Base-by-base conservation (phyloP, 352 stramenopile genomes). In the Phytophthora sp. region DNA sequence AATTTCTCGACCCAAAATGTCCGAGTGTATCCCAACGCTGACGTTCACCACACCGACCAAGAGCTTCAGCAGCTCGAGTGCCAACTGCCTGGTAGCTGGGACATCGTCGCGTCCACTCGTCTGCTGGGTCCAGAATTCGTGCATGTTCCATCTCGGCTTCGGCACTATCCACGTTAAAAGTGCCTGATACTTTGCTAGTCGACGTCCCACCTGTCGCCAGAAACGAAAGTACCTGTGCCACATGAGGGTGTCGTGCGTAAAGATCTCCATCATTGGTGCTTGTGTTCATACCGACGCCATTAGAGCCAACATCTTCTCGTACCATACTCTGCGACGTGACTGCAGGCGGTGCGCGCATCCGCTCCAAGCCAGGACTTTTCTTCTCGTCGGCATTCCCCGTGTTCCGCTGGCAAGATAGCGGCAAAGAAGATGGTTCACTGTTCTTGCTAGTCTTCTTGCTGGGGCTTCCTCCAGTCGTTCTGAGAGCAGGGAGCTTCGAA, bases 31-130 rank as follows among this genome's bases (percentile, higher is more conserved):
- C 82, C 79, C 82, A 89, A 1, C 79, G 82, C 41, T 65, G 47
- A 15, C 79, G 79, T 39, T 76, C 63, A 2, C 47, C 58, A 2
- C 66, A 62, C 4, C 47, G 60, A 39, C 59, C 61, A 35, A 89
- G 52, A 13, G 73, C 67, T 9, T 77, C 51, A 8, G 49, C 31
- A 8, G 66, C 56, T 15, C 79, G 69, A 3, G 36, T 7, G 3
- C 76, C 80, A 24, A 90, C 82, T 23, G 58, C 71, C 35, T 79
- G 69, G 42, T 90, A 89, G 54, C 71, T 85, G 3, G 45, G 57
- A 3, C 71, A 80, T 16, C 82, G 71, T 38, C 86, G 73, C 2
- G 18, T 31, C 82, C 82, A 90, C 44, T 84, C 76, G 11, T 88
- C 75, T 1, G 39, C 53, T 12, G 60, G 47, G 9, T 69, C 57